Evolutionary conservation across 768 basidiomycete genomes (phyloP), one percentile per base, ranked within the genome.

Genomic region (Russula sp.): DNA sequence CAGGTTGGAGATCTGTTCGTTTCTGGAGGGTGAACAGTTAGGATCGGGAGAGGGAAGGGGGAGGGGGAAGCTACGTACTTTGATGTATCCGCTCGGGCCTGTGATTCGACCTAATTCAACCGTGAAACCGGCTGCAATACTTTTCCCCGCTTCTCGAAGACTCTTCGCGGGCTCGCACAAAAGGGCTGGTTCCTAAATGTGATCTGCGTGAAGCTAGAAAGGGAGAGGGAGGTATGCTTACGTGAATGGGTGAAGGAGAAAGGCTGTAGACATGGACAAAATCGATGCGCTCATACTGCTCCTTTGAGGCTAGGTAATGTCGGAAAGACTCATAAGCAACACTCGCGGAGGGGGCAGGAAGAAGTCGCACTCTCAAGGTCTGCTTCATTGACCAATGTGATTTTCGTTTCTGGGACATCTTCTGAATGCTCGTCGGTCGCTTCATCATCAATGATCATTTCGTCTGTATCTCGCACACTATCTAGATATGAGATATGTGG

Each of bases 241-340:
- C 88, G 29, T 75, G 77, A 42, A 91, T 70, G 5, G 77, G 79
- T 1, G 83, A 80, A 1, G 88, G 85, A 0, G 89, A 83, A 35
- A 93, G 69, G 68, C 87, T 83, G 71, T 93, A 92, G 9, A 93
- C 73, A 66, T 88, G 83, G 14, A 84, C 74, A 1, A 81, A 81
- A 64, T 77, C 69, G n/a, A 89, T 66, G 29, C 75, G 77, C 0
- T 69, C 66, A 66, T 85, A 90, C 53, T 78, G 77, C 4, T 76
- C 70, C 70, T 80, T 84, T 0, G 80, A 76, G 58, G 68, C 90
- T 89, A 64, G 29, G n/a, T n/a, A 18, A 38, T 41, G 60, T 41
- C 35, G 25, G 14, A 60, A 42, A n/a, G 35, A 13, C 16, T 38
- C 43, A 48, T 42, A 25, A 20, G 25, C 34, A 1, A 35, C 25